These are phyloP conservation scores for Colletotrichum trifolii DNA, from an alignment of 2,329 filamentous ascomycete genomes.

Conservation along the genomic window DNA sequence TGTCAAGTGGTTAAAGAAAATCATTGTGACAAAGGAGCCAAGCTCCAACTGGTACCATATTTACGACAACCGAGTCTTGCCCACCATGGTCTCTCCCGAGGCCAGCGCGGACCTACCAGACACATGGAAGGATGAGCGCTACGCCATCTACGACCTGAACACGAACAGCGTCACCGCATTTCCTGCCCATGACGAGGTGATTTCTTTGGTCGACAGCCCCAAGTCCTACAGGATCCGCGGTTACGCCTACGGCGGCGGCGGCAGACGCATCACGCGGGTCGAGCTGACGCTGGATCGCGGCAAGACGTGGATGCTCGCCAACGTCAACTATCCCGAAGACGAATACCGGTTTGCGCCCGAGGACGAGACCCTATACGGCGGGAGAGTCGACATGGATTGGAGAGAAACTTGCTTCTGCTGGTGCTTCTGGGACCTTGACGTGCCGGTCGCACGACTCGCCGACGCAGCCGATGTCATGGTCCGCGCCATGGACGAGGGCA, in stretches of 20 bases:
- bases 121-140: conserved; percentile 89
- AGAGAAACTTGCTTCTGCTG: conserved; percentile 87
- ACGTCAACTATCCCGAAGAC: conserved; percentile 87
- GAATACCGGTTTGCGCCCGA: conserved; percentile 75
- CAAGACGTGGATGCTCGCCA: conserved; percentile 80
- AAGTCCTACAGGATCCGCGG: conserved; percentile 74
- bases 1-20: conserved; percentile 90
- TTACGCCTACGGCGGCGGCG: conserved; percentile 90
- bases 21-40: conserved; percentile 81
- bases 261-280: conserved; percentile 83
- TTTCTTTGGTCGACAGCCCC: conserved; percentile 57
- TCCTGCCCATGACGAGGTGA: conserved; percentile 79
- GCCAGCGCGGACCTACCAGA: conserved; percentile 77
- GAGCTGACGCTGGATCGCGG: conserved; percentile 88
- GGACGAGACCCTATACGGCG: conserved; percentile 76
- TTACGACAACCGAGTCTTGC: conserved; percentile 90
- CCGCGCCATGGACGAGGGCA: conserved; percentile 88
- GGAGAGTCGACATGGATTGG: conserved; percentile 82
- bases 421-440: conserved; percentile 87
- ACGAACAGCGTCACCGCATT: conserved; percentile 86
- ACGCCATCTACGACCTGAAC: conserved; percentile 92
- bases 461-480: conserved; percentile 80
- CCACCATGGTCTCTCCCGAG: conserved; percentile 87
- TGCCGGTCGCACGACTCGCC: conserved; percentile 71
- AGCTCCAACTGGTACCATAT: conserved; percentile 97